Evolutionary conservation across 257 asterid genomes (phyloP).

Genomic region (Solanum paucissectum): DNA sequence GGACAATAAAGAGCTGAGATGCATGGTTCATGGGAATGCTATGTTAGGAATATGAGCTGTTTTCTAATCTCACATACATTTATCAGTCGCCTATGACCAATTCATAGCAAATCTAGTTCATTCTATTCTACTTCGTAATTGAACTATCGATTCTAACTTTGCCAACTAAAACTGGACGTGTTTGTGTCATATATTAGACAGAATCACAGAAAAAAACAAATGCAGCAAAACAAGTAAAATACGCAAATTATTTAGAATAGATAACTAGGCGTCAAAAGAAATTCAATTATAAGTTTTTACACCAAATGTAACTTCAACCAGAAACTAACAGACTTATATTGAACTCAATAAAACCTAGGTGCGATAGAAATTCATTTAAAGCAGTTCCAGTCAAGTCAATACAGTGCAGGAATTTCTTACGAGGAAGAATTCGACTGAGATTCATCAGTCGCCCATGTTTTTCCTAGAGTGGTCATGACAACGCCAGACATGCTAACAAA

Average conservation of each 20-base stretch:
- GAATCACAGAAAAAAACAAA: not conserved
- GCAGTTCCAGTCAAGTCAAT: not conserved
- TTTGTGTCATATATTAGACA: not conserved
- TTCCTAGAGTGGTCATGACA: conserved; percentile 87
- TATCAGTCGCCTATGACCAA: not conserved
- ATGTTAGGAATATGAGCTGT: not conserved
- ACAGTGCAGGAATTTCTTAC: conserved; percentile 35
- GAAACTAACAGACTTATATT: not conserved
- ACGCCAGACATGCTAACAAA: conserved; percentile 91
- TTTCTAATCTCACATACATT: not conserved
- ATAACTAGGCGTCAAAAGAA: not conserved
- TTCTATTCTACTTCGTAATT: not conserved
- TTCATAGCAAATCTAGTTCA: not conserved
- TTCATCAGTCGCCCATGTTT: conserved; percentile 97
- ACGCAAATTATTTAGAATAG: not conserved
- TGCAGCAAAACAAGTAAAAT: not conserved
- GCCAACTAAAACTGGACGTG: not conserved
- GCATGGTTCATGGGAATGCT: not conserved
- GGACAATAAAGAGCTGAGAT: not conserved
- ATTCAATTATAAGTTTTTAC: not conserved
- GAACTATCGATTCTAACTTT: not conserved
- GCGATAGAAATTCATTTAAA: not conserved
- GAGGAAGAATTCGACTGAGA: conserved; percentile 40
- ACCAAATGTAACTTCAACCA: not conserved
- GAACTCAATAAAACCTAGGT: not conserved